These are phyloP conservation scores for Mortierella sp. DNA, from an alignment of 371 early-diverging fungal genomes.

Conservation along the genomic window DNA sequence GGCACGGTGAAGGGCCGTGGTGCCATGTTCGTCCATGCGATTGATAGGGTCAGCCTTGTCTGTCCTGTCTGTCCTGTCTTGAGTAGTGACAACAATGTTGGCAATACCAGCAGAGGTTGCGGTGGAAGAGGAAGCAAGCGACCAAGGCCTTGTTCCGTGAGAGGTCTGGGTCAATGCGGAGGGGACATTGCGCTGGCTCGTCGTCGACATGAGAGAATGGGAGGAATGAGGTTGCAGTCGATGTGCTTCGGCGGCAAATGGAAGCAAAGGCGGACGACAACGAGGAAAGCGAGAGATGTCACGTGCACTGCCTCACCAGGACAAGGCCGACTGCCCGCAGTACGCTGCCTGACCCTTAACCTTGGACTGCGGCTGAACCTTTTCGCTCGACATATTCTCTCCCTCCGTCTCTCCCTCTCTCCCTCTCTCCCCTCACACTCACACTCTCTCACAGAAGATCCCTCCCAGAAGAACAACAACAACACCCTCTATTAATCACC, in stretches of 20 bases:
- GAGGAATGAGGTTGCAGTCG: neutral
- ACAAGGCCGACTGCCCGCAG: no score
- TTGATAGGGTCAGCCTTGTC: slow-evolving; percentile 32
- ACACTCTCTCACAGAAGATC: no score
- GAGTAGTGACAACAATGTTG: neutral
- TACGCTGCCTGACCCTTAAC: neutral
- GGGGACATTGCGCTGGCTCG: slow-evolving; percentile 1
- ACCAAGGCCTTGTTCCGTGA: neutral
- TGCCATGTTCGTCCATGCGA: slow-evolving; percentile 30
- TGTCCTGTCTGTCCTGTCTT: neutral
- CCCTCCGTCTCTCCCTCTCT: neutral
- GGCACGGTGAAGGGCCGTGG: slow-evolving; percentile 30
- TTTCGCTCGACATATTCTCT: neutral
- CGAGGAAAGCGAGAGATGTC: no score
- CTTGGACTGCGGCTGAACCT: neutral
- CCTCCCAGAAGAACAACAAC: no score
- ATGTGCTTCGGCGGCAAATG: no score
- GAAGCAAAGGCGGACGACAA: no score
- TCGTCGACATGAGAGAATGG: neutral
- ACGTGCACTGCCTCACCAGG: neutral
- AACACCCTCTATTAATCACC: no score
- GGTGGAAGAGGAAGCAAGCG: neutral
- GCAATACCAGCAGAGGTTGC: neutral
- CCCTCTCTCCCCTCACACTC: neutral
- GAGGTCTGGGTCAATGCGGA: neutral